Conservation (phyloP, 1,284 basidiomycete genomes). For the Apiotrichum sp. region DNA sequence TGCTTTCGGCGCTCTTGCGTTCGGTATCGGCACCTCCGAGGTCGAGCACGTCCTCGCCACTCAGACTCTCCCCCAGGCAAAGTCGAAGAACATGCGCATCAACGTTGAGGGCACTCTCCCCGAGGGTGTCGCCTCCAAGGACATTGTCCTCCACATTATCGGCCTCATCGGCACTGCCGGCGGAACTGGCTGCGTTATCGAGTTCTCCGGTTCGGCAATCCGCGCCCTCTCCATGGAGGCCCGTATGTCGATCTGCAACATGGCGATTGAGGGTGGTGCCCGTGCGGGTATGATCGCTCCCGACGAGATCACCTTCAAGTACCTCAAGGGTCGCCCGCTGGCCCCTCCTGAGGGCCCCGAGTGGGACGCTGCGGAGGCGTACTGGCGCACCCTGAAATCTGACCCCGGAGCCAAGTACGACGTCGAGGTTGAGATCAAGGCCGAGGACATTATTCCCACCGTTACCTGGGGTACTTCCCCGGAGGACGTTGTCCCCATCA, state of each 20-base stretch:
- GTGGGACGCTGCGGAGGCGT: conserved; percentile 82
- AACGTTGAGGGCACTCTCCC: conserved; percentile 77
- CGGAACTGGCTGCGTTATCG: conserved; percentile 87
- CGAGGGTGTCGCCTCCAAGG: conserved; percentile 88
- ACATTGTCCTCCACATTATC: conserved; percentile 91
- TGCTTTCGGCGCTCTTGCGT: conserved; percentile 91
- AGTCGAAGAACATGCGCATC: conserved; percentile 94
- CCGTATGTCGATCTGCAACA: conserved; percentile 95
- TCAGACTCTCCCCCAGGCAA: conserved; percentile 84
- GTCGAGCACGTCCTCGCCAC: conserved; percentile 96
- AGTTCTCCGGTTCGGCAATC: conserved; percentile 88
- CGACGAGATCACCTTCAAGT: conserved; percentile 82
- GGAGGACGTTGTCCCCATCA: conserved; percentile 85
- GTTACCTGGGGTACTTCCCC: conserved; percentile 96
- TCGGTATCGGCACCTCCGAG: conserved; percentile 94
- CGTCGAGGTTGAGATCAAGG: conserved; percentile 75
- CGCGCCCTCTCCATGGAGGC: conserved; percentile 90
- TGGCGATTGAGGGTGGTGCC: conserved; percentile 95
- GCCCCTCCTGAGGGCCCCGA: conserved; percentile 69
- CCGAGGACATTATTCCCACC: conserved; percentile 85
- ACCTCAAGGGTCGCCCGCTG: conserved; percentile 78
- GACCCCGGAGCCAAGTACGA: conserved; percentile 89
- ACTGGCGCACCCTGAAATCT: conserved; percentile 79
- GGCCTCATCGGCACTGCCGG: conserved; percentile 91
- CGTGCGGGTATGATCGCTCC: conserved; percentile 94